Percentiles rank a stretch among this genome's conserved stretches.
These are phyloP conservation scores for Talaromyces pinophilus DNA, from an alignment of 2,329 filamentous ascomycete genomes.

Conservation along the genomic window DNA sequence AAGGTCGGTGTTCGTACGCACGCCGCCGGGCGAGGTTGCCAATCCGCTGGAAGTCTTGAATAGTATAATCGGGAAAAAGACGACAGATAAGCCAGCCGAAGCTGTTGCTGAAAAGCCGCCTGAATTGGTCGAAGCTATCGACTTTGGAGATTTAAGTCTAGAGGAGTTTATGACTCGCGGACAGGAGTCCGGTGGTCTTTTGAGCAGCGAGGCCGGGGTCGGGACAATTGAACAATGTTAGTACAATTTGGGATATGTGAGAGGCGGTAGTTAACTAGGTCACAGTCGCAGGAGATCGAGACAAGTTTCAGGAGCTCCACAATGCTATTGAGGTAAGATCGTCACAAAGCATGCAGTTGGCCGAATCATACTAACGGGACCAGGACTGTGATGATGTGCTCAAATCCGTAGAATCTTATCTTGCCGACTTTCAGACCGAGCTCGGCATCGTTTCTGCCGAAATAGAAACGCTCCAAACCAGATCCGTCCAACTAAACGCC, in stretches of 20 bases:
- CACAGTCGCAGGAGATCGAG: conserved; percentile 74
- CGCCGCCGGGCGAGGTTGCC: conserved; percentile 57
- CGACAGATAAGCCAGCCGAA: conserved; percentile 24
- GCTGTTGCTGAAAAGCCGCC: conserved; percentile 36
- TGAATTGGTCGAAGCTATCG: conserved; percentile 64
- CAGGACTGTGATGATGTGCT: conserved; percentile 88
- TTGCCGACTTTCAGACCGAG: conserved; percentile 91
- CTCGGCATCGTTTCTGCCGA: conserved; percentile 89
- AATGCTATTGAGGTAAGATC: conserved; percentile 66
- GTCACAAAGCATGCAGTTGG: background rate
- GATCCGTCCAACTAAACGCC: conserved; percentile 79
- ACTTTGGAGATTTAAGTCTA: conserved; percentile 77
- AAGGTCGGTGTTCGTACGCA: conserved; percentile 57
- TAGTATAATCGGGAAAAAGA: conserved; percentile 54
- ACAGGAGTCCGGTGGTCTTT: conserved; percentile 33
- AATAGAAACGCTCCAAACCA: conserved; percentile 87
- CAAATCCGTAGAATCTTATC: conserved; percentile 86
- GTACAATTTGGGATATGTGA: conserved; percentile 32
- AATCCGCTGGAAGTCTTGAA: conserved; percentile 73
- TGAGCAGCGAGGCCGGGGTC: conserved; percentile 44
- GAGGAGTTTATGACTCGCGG: conserved; percentile 63
- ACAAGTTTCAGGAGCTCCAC: conserved; percentile 87
- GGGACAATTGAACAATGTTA: conserved; percentile 73
- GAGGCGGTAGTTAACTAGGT: conserved; percentile 22
- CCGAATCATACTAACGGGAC: background rate